Conservation (phyloP, 2,329 filamentous ascomycete genomes). For the Ceratocystis papillata region DNA sequence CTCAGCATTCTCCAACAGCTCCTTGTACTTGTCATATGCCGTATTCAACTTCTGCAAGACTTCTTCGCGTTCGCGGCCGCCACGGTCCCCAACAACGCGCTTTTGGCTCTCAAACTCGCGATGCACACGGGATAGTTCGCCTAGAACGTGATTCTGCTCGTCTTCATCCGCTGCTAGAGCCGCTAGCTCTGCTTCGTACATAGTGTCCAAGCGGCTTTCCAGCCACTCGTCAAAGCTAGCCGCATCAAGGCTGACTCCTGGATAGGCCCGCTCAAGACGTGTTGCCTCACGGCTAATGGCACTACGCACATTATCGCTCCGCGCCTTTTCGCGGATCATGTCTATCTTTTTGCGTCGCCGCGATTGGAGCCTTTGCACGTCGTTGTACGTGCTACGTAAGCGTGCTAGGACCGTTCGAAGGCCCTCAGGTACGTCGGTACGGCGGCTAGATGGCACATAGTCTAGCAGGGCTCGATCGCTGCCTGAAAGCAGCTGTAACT, state of each 20-base stretch:
- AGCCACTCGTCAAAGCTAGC: constrained; percentile 90
- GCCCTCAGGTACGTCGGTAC: constrained; percentile 65
- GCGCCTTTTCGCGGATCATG: constrained; percentile 63
- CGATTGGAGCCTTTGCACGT: constrained; percentile 72
- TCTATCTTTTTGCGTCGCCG: constrained; percentile 71
- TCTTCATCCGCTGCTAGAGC: constrained; percentile 58
- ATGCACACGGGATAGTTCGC: constrained; percentile 63
- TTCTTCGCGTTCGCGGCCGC: constrained; percentile 64
- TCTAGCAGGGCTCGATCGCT: constrained; percentile 73
- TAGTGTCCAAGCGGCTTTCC: constrained; percentile 59
- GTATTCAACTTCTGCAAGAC: constrained; percentile 81
- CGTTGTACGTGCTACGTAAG: constrained; percentile 71
- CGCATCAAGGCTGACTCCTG: constrained; percentile 71
- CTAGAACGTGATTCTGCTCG: constrained; percentile 64
- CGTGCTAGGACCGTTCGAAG: constrained; percentile 69
- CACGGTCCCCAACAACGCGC: constrained; percentile 50
- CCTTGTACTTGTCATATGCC: constrained; percentile 92
- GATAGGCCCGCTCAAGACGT: constrained; percentile 73
- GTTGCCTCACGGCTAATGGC: constrained; percentile 75
- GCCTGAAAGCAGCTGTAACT: constrained; percentile 65
- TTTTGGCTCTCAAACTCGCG: constrained; percentile 64
- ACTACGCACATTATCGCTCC: constrained; percentile 76
- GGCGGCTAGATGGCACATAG: constrained; percentile 76
- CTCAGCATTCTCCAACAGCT: constrained; percentile 84
- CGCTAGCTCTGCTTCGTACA: constrained; percentile 69